These are phyloP conservation scores for Euphorbia peplus DNA, from an alignment of 345 rosid genomes.

Conservation along the genomic window DNA sequence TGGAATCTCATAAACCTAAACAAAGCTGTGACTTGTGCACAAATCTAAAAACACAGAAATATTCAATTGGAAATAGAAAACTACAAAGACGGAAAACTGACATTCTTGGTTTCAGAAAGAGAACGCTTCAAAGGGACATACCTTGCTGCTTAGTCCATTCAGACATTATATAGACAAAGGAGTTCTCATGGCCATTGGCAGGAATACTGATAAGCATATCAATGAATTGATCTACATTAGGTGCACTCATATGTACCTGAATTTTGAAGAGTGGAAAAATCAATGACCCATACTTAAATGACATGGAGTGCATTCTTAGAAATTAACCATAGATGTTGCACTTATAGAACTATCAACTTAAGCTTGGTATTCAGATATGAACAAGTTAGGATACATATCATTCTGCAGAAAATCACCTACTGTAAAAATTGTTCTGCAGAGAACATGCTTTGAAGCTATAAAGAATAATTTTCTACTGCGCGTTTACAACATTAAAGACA, in stretches of 20 bases:
- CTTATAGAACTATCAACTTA: not conserved
- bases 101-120: not conserved
- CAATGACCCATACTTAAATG: conserved; percentile 7
- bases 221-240: conserved; percentile 70
- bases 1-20: not conserved
- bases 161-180: conserved; percentile 72
- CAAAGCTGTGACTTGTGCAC: not conserved
- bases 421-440: too few species aligned
- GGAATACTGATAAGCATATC: conserved; percentile 68
- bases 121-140: conserved; percentile 25
- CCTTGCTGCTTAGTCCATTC: conserved; percentile 96
- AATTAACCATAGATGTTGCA: conserved; percentile 7
- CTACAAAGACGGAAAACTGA: not conserved
- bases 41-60: not conserved
- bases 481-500: too few species aligned
- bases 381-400: too few species aligned
- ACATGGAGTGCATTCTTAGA: not conserved
- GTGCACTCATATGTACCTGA: conserved; percentile 86
- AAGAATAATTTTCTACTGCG: too few species aligned
- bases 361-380: too few species aligned
- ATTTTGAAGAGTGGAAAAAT: conserved; percentile 17
- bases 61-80: not conserved
- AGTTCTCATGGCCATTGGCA: conserved; percentile 56
- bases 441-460: too few species aligned
- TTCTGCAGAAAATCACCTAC: too few species aligned